These are phyloP conservation scores for Hebeloma cylindrosporum DNA, from an alignment of 768 basidiomycete genomes.

Conservation along the genomic window DNA sequence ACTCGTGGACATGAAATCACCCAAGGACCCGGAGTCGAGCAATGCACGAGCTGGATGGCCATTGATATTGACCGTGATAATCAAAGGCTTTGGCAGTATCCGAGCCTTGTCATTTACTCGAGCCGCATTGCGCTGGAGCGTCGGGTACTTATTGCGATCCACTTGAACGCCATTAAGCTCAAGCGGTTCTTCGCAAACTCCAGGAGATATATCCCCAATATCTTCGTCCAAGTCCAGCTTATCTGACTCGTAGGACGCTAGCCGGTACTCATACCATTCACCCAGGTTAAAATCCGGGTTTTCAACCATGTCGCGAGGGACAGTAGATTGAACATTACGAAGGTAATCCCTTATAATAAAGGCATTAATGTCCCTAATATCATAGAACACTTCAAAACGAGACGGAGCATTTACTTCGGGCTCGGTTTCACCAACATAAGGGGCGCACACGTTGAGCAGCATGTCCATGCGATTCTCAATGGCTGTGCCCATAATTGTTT, in stretches of 20 bases:
- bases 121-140: constrained; percentile 26
- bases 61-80: constrained; percentile 32
- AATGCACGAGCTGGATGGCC: constrained; percentile 33
- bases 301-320: constrained; percentile 4
- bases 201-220: neutral
- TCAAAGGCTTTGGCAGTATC: constrained; percentile 31
- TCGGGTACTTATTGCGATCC: constrained; percentile 13
- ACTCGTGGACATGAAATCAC: constrained; percentile 40
- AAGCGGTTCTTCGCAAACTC: neutral
- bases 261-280: constrained; percentile 9
- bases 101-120: constrained; percentile 16
- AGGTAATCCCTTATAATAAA: constrained; percentile 1
- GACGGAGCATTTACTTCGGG: too few species aligned
- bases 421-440: too few species aligned
- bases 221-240: neutral
- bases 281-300: constrained; percentile 4
- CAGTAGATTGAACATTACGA: neutral
- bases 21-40: constrained; percentile 38
- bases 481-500: too few species aligned
- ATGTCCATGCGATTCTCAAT: too few species aligned
- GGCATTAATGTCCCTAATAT: neutral
- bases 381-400: too few species aligned
- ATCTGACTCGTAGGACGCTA: neutral
- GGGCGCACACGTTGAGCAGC: too few species aligned
- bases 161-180: constrained; percentile 16